phyloP scores from a whole-genome alignment of 108 stramenopile genomes.

The Nitzschia sp. region DNA sequence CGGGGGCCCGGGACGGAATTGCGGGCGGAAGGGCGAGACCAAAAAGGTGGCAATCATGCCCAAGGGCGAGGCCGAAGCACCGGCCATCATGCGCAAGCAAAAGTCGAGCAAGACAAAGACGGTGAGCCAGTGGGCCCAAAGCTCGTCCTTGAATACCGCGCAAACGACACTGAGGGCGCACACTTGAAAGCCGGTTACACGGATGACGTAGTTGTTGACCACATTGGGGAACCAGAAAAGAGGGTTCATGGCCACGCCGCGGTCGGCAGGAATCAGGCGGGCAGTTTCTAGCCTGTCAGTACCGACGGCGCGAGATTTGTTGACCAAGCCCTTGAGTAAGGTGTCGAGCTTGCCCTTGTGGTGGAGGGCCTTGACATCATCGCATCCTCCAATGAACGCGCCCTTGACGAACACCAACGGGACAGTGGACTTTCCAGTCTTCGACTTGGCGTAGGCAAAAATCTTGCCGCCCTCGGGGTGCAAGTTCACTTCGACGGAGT shows the following conservation, averaged over 20 bases:
- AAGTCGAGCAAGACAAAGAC: slow-evolving; percentile 28
- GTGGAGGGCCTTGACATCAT: slow-evolving; percentile 27
- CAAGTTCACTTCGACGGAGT: slow-evolving; percentile 23
- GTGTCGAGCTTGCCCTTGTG: slow-evolving; percentile 8
- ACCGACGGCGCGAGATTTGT: not conserved
- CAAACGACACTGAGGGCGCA: slow-evolving; percentile 14
- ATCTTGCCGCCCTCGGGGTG: slow-evolving; percentile 26
- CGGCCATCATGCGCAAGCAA: slow-evolving; percentile 21
- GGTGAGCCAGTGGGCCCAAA: slow-evolving; percentile 29
- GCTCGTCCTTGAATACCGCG: slow-evolving; percentile 11
- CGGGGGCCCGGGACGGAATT: slow-evolving; percentile 29
- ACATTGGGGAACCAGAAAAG: slow-evolving; percentile 38
- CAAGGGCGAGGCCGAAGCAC: slow-evolving; percentile 21
- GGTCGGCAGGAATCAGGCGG: slow-evolving; percentile 15
- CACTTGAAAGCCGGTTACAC: slow-evolving; percentile 29
- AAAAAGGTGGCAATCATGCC: slow-evolving; percentile 36
- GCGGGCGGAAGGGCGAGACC: slow-evolving; percentile 12
- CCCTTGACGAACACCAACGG: slow-evolving; percentile 53
- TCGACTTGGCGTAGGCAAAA: slow-evolving; percentile 15
- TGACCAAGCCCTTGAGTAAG: slow-evolving; percentile 7
- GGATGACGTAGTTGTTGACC: slow-evolving; percentile 38
- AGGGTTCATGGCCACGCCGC: slow-evolving; percentile 12
- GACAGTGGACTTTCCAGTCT: slow-evolving; percentile 40
- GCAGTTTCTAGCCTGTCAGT: slow-evolving; percentile 29
- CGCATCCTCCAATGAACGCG: slow-evolving; percentile 43